Evolutionary conservation across 768 basidiomycete species (phyloP), one percentile per base, ranked within the genome.

Genomic region (Lactarius hatsudake): DNA sequence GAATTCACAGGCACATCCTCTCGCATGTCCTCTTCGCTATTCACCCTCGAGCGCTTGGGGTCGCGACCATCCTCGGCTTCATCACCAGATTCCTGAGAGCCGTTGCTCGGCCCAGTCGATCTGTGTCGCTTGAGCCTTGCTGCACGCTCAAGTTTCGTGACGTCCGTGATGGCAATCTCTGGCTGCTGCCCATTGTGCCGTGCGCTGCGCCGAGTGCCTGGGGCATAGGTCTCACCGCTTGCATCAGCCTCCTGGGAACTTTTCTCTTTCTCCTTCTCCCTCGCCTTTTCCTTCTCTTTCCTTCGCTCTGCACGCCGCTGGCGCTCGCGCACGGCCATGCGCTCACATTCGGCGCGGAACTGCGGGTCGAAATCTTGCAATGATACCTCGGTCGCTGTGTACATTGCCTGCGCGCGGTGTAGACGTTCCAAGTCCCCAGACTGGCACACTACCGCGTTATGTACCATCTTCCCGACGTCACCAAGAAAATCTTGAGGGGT

Each of bases 401-500:
- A 85, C 93, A 99, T 93, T 45, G 93, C 89, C 68, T 93, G 90
- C 0, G 96, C 93, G 69, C 89, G 90, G 73, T 85, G 84, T 53
- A 93, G 75, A 51, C 92, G 82, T 8, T 98, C 96, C 18, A 78
- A 74, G 74, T 98, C 94, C 72, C 87, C 82, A 59, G 81, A 62
- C 28, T 80, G 73, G 26, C 85, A 82, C 20, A 86, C 79, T 28
- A 82, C 76, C 0, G 89, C 87, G 64, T 93, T 91, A 72, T 91
- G 86, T 23, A 93, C 87, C 69, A 94, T 93, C 78, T 88, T 90
- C 66, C 83, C 82, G 63, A 94, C 82, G 71, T 94, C 91, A 56
- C 88, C 85, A 9, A 98, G 83, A 81, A 99, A 97, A 63, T 93
- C 89, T 64, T 88, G 86, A 0, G 93, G 91, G 0, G 93, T 94